Conservation (phyloP, 768 basidiomycete genomes). For the Auriscalpium vulgare region DNA sequence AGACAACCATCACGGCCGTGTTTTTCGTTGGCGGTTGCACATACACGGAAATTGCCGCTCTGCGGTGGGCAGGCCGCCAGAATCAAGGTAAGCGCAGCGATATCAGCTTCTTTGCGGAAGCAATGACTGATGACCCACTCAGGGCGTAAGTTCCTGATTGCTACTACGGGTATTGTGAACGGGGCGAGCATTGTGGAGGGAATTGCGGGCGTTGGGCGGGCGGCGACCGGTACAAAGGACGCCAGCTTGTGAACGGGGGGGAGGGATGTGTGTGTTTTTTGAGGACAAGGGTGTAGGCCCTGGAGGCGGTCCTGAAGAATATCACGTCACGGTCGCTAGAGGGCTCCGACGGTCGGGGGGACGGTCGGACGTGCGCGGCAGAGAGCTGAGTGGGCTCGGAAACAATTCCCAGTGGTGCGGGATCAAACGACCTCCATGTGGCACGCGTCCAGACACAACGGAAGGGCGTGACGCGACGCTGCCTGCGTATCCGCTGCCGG, state of each 20-base stretch:
- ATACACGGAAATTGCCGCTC: conserved; percentile 91
- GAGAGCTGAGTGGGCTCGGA: not conserved
- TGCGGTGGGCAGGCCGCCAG: conserved; percentile 87
- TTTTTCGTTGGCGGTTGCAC: conserved; percentile 98
- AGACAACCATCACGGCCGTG: conserved; percentile 77
- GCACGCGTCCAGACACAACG: not conserved
- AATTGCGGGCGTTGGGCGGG: conserved; percentile 40
- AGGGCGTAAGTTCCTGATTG: conserved; percentile 86
- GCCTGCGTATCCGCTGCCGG: not conserved
- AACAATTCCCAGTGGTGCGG: not conserved
- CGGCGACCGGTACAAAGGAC: conserved; percentile 32
- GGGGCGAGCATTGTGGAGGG: conserved; percentile 68
- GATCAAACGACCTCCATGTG: not conserved
- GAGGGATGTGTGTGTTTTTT: not conserved
- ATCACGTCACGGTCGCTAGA: no score
- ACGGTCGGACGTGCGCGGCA: no score
- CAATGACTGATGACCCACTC: conserved; percentile 6
- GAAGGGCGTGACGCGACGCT: not conserved
- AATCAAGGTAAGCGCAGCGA: conserved; percentile 50
- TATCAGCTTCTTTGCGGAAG: conserved; percentile 5
- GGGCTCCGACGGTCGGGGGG: no score
- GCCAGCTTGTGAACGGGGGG: conserved; percentile 29
- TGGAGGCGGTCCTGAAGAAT: no score
- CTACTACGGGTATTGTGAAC: conserved; percentile 86
- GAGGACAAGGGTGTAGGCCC: no score